Evolutionary conservation across 2,329 filamentous ascomycete genomes (phyloP).

Genomic region (Sarocladium strictum): DNA sequence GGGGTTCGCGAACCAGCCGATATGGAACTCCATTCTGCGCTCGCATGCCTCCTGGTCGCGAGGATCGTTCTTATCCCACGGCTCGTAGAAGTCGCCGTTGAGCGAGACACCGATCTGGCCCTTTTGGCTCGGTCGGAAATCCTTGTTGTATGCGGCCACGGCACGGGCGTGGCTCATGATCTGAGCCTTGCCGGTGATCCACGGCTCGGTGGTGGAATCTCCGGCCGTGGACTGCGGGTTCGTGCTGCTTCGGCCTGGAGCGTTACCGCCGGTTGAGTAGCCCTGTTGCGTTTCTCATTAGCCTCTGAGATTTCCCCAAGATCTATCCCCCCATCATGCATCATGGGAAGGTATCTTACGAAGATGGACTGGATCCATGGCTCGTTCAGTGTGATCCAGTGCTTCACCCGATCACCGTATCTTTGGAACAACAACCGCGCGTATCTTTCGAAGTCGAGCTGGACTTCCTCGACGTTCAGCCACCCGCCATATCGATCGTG

Average conservation of each 20-base stretch:
- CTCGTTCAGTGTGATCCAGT: constrained; percentile 36
- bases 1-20: constrained; percentile 34
- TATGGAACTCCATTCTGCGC: constrained; percentile 29
- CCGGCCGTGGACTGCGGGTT: constrained; percentile 20
- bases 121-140: constrained; percentile 22
- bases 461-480: constrained; percentile 24
- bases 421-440: constrained; percentile 29
- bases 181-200: constrained; percentile 21
- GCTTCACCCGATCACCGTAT: constrained; percentile 34
- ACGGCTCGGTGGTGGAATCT: constrained; percentile 29
- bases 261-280: constrained; percentile 27
- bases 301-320: not conserved
- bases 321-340: not conserved
- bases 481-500: constrained; percentile 30
- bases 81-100: constrained; percentile 33
- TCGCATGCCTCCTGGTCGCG: constrained; percentile 25
- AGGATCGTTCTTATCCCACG: constrained; percentile 22
- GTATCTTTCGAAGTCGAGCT: constrained; percentile 29
- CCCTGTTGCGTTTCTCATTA: constrained; percentile 15
- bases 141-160: constrained; percentile 23
- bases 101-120: constrained; percentile 29
- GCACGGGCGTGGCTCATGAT: constrained; percentile 30
- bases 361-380: constrained; percentile 32
- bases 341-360: constrained; percentile 14
- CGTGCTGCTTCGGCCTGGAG: constrained; percentile 24